Evolutionary conservation across 2,329 filamentous ascomycete species (phyloP).

Genomic region (Colletotrichum destructivum): DNA sequence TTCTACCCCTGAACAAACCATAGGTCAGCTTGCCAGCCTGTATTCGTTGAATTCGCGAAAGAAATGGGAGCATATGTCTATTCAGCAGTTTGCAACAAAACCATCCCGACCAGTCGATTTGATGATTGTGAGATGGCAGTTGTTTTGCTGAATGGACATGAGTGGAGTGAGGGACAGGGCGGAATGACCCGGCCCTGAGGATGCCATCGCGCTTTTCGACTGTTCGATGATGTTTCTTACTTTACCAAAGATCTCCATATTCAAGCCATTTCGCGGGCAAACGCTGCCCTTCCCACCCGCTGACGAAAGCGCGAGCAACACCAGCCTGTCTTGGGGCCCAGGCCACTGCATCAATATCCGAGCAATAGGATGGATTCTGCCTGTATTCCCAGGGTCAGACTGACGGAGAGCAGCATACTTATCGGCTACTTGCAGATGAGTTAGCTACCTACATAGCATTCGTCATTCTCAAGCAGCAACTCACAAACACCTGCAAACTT

Average conservation of each 20-base stretch:
- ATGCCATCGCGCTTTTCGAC: background rate
- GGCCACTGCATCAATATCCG: background rate
- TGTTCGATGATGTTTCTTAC: too few relatives aligned
- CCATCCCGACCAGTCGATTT: background rate
- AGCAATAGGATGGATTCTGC: background rate
- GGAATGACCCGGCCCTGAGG: background rate
- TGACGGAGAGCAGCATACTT: background rate
- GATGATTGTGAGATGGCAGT: background rate
- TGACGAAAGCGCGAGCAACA: background rate
- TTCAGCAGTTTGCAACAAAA: slow-evolving; percentile 3
- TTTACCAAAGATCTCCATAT: background rate
- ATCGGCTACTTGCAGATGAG: background rate
- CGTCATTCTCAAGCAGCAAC: background rate
- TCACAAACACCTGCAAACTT: background rate
- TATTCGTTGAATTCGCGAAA: slow-evolving; percentile 25
- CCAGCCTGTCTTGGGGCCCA: background rate
- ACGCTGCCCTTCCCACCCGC: background rate
- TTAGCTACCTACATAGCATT: background rate
- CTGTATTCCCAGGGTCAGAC: background rate
- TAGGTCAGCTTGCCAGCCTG: slow-evolving; percentile 23
- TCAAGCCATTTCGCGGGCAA: background rate
- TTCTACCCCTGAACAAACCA: slow-evolving; percentile 36
- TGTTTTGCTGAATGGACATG: background rate
- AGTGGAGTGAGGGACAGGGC: background rate
- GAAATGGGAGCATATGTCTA: slow-evolving; percentile 28